These are phyloP conservation scores for Singerocomus inundabilis DNA, from an alignment of 1,284 basidiomycete species.

Conservation along the genomic window DNA sequence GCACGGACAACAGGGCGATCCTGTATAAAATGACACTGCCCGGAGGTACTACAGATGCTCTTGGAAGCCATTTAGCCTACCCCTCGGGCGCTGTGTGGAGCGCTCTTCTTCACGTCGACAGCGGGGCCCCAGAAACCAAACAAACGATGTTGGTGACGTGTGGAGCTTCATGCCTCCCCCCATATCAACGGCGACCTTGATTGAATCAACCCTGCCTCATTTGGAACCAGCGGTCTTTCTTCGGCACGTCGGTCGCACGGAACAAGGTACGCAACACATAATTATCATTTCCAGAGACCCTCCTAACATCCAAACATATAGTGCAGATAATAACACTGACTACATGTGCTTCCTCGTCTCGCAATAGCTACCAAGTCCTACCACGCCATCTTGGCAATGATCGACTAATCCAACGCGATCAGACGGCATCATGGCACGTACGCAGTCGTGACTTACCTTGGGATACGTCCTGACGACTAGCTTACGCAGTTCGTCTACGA, in stretches of 20 bases:
- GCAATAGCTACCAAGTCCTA: constrained; percentile 7
- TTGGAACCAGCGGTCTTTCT: too few relatives aligned
- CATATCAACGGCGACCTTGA: too few relatives aligned
- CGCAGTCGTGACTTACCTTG: constrained; percentile 29
- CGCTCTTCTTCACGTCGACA: not conserved
- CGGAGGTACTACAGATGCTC: not conserved
- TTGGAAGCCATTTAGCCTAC: not conserved
- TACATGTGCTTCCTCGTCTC: not conserved
- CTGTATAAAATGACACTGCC: not conserved
- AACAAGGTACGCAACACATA: too few relatives aligned
- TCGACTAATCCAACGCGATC: constrained; percentile 20
- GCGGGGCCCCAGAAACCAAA: not conserved
- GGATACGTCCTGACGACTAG: constrained; percentile 42
- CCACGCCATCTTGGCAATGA: constrained; percentile 35
- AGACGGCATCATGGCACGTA: constrained; percentile 4
- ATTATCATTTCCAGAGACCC: too few relatives aligned
- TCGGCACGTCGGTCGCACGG: too few relatives aligned
- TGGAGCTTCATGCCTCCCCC: not conserved
- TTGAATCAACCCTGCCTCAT: too few relatives aligned
- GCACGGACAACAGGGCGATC: not conserved
- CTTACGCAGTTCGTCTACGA: constrained; percentile 41
- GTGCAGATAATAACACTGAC: not conserved
- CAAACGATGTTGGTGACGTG: not conserved
- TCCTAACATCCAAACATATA: too few relatives aligned
- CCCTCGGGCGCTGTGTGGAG: not conserved